phyloP scores from a whole-genome alignment of 768 basidiomycete species.

The Boletus vermiculosoides region DNA sequence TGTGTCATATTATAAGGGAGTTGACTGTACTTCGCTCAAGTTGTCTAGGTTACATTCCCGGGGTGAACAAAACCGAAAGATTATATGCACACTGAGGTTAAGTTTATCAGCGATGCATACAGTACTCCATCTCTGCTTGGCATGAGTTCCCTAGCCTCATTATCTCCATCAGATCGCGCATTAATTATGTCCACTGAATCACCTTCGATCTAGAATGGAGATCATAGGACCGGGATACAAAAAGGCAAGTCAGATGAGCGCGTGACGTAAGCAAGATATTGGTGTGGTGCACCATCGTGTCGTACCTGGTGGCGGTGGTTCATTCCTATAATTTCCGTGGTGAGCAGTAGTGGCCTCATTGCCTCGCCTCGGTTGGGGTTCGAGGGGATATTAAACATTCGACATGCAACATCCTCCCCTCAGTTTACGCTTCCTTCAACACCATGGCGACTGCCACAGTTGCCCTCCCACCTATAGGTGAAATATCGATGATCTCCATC shows the following conservation, averaged over 20 bases:
- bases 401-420: neutral
- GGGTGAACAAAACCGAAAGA: neutral
- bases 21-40: neutral
- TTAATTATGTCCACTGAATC: neutral
- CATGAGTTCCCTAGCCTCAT: neutral
- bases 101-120: neutral
- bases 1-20: no score
- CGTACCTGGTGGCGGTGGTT: constrained; percentile 5
- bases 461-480: constrained; percentile 9
- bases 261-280: neutral
- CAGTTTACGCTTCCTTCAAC: neutral
- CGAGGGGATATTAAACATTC: constrained; percentile 3
- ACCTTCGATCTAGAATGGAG: neutral
- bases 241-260: neutral
- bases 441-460: constrained; percentile 1
- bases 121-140: neutral
- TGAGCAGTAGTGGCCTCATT: neutral
- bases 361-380: neutral
- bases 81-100: neutral
- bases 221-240: neutral
- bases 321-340: neutral
- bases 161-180: neutral
- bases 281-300: neutral
- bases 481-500: constrained; percentile 15
- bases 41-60: neutral